phyloP scores from a whole-genome alignment of 164 flowering plant genomes.

The Echeveria elegans region DNA sequence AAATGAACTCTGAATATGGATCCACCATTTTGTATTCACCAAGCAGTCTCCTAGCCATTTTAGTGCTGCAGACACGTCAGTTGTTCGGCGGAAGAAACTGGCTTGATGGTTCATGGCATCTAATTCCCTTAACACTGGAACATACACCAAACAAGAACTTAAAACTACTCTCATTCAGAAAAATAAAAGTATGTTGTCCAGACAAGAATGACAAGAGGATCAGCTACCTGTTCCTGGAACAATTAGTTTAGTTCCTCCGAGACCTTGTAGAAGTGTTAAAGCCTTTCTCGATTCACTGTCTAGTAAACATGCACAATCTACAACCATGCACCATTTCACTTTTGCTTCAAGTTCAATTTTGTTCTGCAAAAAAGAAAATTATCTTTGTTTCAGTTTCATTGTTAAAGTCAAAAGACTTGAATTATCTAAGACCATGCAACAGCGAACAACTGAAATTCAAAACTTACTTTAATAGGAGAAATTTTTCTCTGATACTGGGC shows the following conservation, averaged over 20 bases:
- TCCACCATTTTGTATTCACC: slow-evolving; percentile 69
- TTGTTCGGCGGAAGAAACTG: slow-evolving; percentile 44
- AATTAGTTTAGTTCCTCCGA: slow-evolving; percentile 63
- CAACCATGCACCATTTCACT: slow-evolving; percentile 71
- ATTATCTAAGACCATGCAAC: neutral
- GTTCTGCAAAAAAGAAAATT: slow-evolving; percentile 24
- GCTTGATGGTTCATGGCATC: slow-evolving; percentile 46
- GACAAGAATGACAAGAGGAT: neutral
- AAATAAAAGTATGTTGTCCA: neutral
- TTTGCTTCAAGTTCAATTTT: slow-evolving; percentile 20
- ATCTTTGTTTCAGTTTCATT: neutral
- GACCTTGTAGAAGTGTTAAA: slow-evolving; percentile 73
- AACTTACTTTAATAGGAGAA: slow-evolving; percentile 25
- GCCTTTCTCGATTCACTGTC: slow-evolving; percentile 66
- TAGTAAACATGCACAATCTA: slow-evolving; percentile 50
- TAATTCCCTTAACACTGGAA: slow-evolving; percentile 75
- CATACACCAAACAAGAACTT: neutral
- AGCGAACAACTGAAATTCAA: neutral
- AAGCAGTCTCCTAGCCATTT: slow-evolving; percentile 82
- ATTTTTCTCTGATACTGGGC: slow-evolving; percentile 13
- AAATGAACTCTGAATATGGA: slow-evolving; percentile 63
- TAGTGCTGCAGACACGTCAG: slow-evolving; percentile 43
- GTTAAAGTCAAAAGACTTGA: neutral
- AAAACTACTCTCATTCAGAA: neutral
- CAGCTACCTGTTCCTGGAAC: slow-evolving; percentile 76